phyloP scores from a whole-genome alignment of 2,329 filamentous ascomycete species.

The Phialemoniopsis sp. region DNA sequence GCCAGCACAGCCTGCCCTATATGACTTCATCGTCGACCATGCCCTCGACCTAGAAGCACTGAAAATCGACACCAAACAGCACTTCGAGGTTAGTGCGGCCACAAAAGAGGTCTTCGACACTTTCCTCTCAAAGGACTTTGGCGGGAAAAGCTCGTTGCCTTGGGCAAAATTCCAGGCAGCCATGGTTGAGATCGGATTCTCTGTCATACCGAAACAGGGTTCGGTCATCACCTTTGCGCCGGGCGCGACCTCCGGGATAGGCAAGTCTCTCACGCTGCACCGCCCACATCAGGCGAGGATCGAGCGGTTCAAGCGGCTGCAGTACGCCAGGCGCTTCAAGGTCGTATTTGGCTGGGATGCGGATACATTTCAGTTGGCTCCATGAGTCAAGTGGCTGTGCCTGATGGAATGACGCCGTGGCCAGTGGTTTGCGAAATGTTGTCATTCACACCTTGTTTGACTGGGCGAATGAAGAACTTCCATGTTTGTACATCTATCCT shows the following conservation, averaged over 20 bases:
- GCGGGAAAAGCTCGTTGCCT: slow-evolving; percentile 19
- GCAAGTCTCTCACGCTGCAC: slow-evolving; percentile 26
- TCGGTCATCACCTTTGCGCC: slow-evolving; percentile 40
- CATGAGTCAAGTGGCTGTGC: no score
- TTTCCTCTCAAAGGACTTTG: slow-evolving; percentile 22
- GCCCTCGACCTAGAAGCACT: no score
- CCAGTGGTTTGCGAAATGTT: no score
- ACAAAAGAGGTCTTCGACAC: slow-evolving; percentile 31
- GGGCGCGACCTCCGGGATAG: slow-evolving; percentile 20
- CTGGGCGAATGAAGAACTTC: no score
- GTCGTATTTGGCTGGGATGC: slow-evolving; percentile 29
- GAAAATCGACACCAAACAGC: background rate
- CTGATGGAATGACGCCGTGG: no score
- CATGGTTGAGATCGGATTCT: slow-evolving; percentile 36
- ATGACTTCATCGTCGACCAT: no score
- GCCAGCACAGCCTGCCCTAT: no score
- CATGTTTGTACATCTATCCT: no score
- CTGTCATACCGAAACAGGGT: slow-evolving; percentile 31
- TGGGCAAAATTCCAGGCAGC: slow-evolving; percentile 34
- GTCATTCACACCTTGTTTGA: no score
- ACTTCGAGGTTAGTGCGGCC: slow-evolving; percentile 29
- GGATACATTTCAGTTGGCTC: slow-evolving; percentile 26
- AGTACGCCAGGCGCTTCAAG: slow-evolving; percentile 23
- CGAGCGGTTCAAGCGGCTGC: no score
- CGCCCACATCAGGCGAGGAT: slow-evolving; percentile 30